These are phyloP conservation scores for Microcyclospora tardicrescens DNA, from an alignment of 2,329 filamentous ascomycete species.

Conservation along the genomic window DNA sequence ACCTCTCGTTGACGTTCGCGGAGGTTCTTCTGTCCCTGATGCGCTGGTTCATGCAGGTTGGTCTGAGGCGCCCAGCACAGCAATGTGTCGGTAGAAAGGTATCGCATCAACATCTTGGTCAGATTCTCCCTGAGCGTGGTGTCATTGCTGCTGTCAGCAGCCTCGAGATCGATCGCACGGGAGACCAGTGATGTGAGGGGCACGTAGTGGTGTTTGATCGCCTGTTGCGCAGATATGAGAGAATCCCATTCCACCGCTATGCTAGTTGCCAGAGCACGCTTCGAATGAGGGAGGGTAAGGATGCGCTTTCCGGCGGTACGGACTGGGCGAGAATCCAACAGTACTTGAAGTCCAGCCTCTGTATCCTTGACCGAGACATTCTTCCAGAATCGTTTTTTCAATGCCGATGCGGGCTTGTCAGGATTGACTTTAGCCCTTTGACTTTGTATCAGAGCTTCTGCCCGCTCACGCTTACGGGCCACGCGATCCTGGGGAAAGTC, in stretches of 20 bases:
- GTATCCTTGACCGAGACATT: conserved; percentile 59
- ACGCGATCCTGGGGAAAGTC: conserved; percentile 36
- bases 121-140: conserved; percentile 49
- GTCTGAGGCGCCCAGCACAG: conserved; percentile 71
- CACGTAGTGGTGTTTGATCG: conserved; percentile 73
- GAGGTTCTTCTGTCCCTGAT: conserved; percentile 41
- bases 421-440: conserved; percentile 31
- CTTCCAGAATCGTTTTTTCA: conserved; percentile 77
- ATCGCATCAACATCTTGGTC: conserved; percentile 59
- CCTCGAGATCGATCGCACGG: conserved; percentile 67
- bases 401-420: conserved; percentile 34
- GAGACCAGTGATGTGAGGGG: conserved; percentile 77
- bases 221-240: conserved; percentile 68
- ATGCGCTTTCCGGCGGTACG: conserved; percentile 61
- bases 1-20: conserved; percentile 58
- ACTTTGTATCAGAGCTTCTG: conserved; percentile 34
- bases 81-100: conserved; percentile 82
- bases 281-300: conserved; percentile 58
- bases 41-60: conserved; percentile 35
- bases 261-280: conserved; percentile 69
- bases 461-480: conserved; percentile 37
- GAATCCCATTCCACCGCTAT: conserved; percentile 91
- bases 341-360: conserved; percentile 49
- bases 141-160: conserved; percentile 46
- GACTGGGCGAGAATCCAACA: conserved; percentile 67